Evolutionary conservation across 2,329 filamentous ascomycete genomes (phyloP).

Genomic region (Coniosporium tulheliwenetii): DNA sequence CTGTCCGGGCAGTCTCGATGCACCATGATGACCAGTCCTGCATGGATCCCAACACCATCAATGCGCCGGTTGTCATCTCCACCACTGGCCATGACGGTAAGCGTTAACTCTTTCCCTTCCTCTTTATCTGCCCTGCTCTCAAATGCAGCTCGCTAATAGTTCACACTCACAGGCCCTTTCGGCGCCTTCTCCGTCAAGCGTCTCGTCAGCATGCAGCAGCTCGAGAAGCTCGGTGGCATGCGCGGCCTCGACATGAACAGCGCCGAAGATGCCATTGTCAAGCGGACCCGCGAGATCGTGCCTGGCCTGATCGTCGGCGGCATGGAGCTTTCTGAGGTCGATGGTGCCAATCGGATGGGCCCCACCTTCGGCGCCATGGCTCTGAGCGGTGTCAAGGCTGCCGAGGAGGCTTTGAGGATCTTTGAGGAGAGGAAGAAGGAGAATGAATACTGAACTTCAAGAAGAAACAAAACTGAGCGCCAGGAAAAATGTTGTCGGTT

Average conservation of each 20-base stretch:
- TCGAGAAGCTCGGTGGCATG: constrained; percentile 82
- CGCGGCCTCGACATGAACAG: constrained; percentile 83
- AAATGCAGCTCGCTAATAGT: neutral
- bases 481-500: no score
- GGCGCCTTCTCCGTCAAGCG: constrained; percentile 86
- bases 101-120: neutral
- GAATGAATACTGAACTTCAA: no score
- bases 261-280: constrained; percentile 87
- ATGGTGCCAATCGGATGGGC: constrained; percentile 84
- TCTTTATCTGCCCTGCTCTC: neutral
- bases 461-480: no score
- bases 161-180: constrained; percentile 40
- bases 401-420: constrained; percentile 67
- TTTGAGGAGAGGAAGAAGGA: constrained; percentile 65
- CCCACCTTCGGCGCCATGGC: constrained; percentile 85
- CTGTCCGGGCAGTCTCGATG: constrained; percentile 64
- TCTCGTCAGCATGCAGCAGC: constrained; percentile 71
- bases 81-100: constrained; percentile 76
- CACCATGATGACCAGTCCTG: constrained; percentile 81
- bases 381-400: constrained; percentile 75
- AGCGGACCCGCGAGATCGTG: constrained; percentile 74
- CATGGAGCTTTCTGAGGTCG: constrained; percentile 85
- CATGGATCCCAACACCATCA: constrained; percentile 98
- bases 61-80: constrained; percentile 73
- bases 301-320: constrained; percentile 84